Evolutionary conservation across 495 filamentous ascomycete species (phyloP).

Genomic region (Amorphotheca resinae): DNA sequence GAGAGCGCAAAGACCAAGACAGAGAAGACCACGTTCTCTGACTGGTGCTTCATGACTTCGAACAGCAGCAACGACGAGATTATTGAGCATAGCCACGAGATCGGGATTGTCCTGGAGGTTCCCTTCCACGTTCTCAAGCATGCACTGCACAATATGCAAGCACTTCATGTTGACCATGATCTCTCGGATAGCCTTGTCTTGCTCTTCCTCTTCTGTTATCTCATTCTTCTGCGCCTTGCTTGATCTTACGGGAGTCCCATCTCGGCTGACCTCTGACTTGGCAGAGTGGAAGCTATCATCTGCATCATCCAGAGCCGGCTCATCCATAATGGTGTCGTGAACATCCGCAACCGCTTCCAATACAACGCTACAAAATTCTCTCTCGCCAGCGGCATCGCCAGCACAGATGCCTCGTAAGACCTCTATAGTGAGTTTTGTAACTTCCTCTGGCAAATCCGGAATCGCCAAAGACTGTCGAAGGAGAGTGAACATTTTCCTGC

Average conservation of each 20-base stretch:
- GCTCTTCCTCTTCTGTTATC: conserved; percentile 52
- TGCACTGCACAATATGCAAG: conserved; percentile 92
- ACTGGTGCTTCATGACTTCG: conserved; percentile 87
- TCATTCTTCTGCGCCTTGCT: conserved; percentile 30
- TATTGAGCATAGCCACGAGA: conserved; percentile 90
- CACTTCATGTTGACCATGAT: conserved; percentile 98
- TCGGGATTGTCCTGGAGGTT: conserved; percentile 76
- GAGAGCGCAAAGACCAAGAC: conserved; percentile 80
- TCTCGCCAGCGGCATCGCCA: conserved; percentile 63
- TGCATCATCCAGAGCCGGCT: conserved; percentile 38
- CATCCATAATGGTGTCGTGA: conserved; percentile 73
- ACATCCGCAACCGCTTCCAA: conserved; percentile 92
- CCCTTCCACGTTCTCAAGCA: conserved; percentile 83
- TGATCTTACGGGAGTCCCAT: conserved; percentile 39
- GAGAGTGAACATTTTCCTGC: conserved; percentile 87
- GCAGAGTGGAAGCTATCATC: conserved; percentile 91
- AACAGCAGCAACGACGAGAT: conserved; percentile 88
- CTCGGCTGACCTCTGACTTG: conserved; percentile 64
- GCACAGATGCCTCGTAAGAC: conserved; percentile 73
- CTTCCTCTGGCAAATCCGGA: conserved; percentile 80
- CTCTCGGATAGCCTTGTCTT: conserved; percentile 71
- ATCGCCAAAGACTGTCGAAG: conserved; percentile 74
- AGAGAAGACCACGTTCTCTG: conserved; percentile 76
- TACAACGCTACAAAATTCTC: conserved; percentile 86
- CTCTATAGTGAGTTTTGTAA: conserved; percentile 77